These are phyloP conservation scores for Boechera retrofracta DNA, from an alignment of 345 rosid genomes.

Conservation along the genomic window DNA sequence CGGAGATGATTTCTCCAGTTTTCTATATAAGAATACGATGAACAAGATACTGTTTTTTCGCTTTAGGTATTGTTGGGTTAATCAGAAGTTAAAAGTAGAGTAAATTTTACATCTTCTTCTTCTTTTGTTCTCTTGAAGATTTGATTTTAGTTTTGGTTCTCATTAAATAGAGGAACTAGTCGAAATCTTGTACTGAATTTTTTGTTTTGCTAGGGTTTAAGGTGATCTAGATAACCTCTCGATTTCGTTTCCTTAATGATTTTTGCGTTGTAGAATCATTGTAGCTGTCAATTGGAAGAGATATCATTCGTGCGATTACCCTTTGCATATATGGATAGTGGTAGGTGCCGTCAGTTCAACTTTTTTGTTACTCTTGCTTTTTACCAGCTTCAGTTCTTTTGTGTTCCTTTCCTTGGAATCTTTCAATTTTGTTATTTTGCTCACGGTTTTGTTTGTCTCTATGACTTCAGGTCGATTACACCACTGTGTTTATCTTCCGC, in stretches of 20 bases:
- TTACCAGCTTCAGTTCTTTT: neutral
- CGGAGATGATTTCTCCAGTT: neutral
- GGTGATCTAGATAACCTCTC: constrained; percentile 17
- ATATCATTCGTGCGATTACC: constrained; percentile 74
- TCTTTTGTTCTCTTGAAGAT: constrained; percentile 8
- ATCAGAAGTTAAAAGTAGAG: neutral
- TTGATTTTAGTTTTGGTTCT: neutral
- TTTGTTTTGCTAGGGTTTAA: constrained; percentile 10
- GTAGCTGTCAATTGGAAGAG: constrained; percentile 90
- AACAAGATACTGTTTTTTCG: neutral
- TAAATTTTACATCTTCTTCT: neutral
- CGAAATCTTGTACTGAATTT: neutral
- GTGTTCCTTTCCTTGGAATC: constrained; percentile 2
- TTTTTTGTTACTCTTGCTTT: neutral
- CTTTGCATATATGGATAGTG: constrained; percentile 98
- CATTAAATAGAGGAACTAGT: neutral
- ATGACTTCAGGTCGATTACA: constrained; percentile 83
- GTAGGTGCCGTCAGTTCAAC: constrained; percentile 53
- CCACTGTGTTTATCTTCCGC: constrained; percentile 85
- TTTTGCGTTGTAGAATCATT: constrained; percentile 61
- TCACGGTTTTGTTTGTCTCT: constrained; percentile 15
- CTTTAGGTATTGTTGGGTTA: constrained; percentile 1
- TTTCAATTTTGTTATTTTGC: neutral
- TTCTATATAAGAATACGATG: neutral
- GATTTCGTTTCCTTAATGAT: constrained; percentile 39